Evolutionary conservation across 345 rosid species (phyloP).

Genomic region (Eucalyptus marginata): DNA sequence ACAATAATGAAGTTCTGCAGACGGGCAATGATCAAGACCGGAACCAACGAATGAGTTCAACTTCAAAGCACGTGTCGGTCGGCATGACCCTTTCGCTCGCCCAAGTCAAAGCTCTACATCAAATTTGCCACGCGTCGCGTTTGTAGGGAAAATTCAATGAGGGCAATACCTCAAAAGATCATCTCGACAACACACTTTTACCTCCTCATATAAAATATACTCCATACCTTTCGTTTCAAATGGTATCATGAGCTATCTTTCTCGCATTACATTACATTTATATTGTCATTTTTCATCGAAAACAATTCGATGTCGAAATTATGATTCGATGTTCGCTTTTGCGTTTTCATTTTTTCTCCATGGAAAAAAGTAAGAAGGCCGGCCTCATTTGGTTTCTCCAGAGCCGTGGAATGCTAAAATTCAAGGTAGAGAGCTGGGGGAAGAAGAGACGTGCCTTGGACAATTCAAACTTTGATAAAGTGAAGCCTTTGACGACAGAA

Average conservation of each 20-base stretch:
- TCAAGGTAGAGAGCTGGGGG: neutral
- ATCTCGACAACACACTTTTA: neutral
- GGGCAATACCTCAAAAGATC: neutral
- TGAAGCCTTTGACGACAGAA: neutral
- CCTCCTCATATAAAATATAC: neutral
- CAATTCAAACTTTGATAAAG: neutral
- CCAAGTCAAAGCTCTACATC: neutral
- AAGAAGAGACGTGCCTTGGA: neutral
- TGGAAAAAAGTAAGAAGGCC: neutral
- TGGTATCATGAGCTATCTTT: neutral
- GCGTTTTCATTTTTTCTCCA: neutral
- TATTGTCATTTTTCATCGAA: rapidly evolving
- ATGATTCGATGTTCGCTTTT: neutral
- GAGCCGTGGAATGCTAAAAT: neutral
- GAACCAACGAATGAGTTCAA: neutral
- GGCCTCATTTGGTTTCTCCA: neutral
- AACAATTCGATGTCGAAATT: neutral
- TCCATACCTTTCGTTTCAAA: neutral
- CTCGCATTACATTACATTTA: rapidly evolving
- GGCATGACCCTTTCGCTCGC: neutral
- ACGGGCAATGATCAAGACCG: neutral
- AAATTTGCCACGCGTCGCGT: neutral
- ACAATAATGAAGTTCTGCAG: neutral
- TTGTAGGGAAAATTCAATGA: neutral
- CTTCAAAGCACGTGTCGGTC: neutral